A percentile compares a stretch with the other conserved stretches of the same genome.
phyloP scores from a whole-genome alignment of 23 red algal species.

The Gracilariopsis chorda region DNA sequence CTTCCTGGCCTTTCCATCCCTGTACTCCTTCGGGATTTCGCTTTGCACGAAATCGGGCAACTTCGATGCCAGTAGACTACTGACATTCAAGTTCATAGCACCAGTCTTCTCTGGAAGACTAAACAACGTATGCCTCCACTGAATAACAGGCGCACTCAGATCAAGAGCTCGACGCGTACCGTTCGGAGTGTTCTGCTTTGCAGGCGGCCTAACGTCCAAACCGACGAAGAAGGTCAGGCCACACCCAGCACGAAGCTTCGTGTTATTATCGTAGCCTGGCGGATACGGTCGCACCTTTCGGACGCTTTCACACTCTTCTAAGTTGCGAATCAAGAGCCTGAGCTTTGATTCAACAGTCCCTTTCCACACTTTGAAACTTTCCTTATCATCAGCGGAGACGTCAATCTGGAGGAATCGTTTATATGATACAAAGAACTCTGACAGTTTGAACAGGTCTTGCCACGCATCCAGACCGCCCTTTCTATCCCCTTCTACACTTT shows the following conservation, averaged over 20 bases:
- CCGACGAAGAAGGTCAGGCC: slow-evolving; percentile 82
- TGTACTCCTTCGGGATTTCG: slow-evolving; percentile 14
- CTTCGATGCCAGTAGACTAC: background rate
- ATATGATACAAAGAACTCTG: slow-evolving; percentile 81
- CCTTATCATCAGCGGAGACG: slow-evolving; percentile 68
- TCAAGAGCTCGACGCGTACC: slow-evolving; percentile 25
- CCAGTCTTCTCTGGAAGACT: slow-evolving; percentile 51
- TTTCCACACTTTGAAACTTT: slow-evolving; percentile 85
- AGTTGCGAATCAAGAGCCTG: slow-evolving; percentile 68
- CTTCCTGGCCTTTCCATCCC: slow-evolving; percentile 29
- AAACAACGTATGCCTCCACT: slow-evolving; percentile 48
- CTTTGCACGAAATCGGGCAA: slow-evolving; percentile 31
- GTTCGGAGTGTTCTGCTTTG: background rate
- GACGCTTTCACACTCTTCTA: slow-evolving; percentile 77
- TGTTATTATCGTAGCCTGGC: slow-evolving; percentile 34
- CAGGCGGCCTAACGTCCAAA: slow-evolving; percentile 55
- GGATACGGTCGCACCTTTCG: slow-evolving; percentile 80
- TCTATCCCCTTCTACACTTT: slow-evolving; percentile 2
- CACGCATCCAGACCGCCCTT: slow-evolving; percentile 33
- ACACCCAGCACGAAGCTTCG: slow-evolving; percentile 44
- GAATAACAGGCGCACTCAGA: slow-evolving; percentile 43
- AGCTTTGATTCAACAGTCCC: slow-evolving; percentile 93
- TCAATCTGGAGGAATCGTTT: slow-evolving; percentile 87
- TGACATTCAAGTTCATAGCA: slow-evolving; percentile 61
- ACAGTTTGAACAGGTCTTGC: slow-evolving; percentile 79